Percentiles rank a stretch among this genome's conserved stretches.
Evolutionary conservation across 2,329 filamentous ascomycete species (phyloP).

Genomic region (Trichothecium sympodiale): DNA sequence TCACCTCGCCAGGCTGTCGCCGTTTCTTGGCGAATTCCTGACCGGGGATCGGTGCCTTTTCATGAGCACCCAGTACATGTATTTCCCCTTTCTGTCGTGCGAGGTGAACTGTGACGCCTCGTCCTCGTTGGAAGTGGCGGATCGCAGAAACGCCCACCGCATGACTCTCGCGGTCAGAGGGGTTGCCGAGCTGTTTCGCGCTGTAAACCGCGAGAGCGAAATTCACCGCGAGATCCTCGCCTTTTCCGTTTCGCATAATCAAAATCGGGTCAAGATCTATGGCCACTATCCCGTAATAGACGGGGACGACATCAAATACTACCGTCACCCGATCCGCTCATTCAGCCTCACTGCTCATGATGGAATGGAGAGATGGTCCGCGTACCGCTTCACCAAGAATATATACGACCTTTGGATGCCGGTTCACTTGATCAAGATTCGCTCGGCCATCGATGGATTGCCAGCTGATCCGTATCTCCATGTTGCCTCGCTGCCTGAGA

Average conservation of each 20-base stretch:
- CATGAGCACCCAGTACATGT: constrained; percentile 32
- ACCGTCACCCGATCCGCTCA: constrained; percentile 22
- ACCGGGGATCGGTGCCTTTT: constrained; percentile 25
- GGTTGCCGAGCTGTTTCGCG: constrained; percentile 25
- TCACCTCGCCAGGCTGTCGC: constrained; percentile 25
- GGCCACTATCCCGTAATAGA: constrained; percentile 24
- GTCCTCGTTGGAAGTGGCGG: constrained; percentile 20
- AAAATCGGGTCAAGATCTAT: constrained; percentile 22
- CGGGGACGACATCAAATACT: constrained; percentile 19
- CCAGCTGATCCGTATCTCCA: constrained; percentile 4
- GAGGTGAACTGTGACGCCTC: constrained; percentile 30
- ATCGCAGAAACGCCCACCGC: constrained; percentile 26
- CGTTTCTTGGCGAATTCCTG: constrained; percentile 22
- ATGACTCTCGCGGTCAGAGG: constrained; percentile 27
- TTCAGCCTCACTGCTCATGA: constrained; percentile 18
- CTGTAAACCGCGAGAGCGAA: constrained; percentile 22
- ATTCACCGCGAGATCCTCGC: constrained; percentile 25
- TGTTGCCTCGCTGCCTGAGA: too few species aligned
- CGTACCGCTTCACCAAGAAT: constrained; percentile 19
- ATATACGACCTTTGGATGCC: constrained; percentile 25
- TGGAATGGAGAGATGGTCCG: background rate
- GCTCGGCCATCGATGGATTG: constrained; percentile 23
- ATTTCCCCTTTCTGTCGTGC: constrained; percentile 34
- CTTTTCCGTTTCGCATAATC: constrained; percentile 24
- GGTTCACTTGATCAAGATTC: constrained; percentile 21